These are phyloP conservation scores for Apiotrichum sp. DNA, from an alignment of 1,284 basidiomycete genomes.

Conservation along the genomic window DNA sequence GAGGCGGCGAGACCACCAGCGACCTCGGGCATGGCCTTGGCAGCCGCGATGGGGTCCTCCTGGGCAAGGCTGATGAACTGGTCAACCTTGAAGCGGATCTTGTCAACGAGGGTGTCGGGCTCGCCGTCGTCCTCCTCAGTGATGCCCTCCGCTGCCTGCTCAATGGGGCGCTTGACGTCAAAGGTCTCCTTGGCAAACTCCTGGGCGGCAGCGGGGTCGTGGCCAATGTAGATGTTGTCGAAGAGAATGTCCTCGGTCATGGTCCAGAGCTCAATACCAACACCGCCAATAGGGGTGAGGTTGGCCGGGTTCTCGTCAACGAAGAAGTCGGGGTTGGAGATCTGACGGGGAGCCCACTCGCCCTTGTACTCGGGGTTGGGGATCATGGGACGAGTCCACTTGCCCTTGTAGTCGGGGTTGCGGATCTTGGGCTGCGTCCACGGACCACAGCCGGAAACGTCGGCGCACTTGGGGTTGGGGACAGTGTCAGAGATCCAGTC, in stretches of 20 bases:
- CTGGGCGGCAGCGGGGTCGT: constrained; percentile 76
- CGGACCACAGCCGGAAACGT: constrained; percentile 86
- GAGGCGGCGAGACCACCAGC: constrained; percentile 67
- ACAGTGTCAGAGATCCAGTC: constrained; percentile 92
- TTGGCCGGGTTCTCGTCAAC: constrained; percentile 82
- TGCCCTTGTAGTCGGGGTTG: constrained; percentile 92
- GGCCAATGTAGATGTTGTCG: constrained; percentile 88
- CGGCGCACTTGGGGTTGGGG: constrained; percentile 81
- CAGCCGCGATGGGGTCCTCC: constrained; percentile 53
- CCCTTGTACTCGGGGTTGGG: constrained; percentile 98
- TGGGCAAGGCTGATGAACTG: constrained; percentile 42
- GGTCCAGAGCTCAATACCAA: constrained; percentile 96
- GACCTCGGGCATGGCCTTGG: constrained; percentile 77
- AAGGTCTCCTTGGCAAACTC: constrained; percentile 75
- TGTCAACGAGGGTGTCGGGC: constrained; percentile 33
- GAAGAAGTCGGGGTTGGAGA: constrained; percentile 86
- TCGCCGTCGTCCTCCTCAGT: constrained; percentile 52
- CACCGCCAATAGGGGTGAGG: constrained; percentile 81
- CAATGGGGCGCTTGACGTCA: constrained; percentile 61
- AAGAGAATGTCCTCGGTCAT: constrained; percentile 96
- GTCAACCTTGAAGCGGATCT: constrained; percentile 40
- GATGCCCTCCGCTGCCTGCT: constrained; percentile 47
- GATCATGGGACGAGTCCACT: constrained; percentile 91
- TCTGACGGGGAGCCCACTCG: constrained; percentile 85
- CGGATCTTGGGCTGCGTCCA: constrained; percentile 82